A percentile compares a stretch with the other conserved stretches of the same genome.
These are phyloP conservation scores for Ambrosiella cleistominuta DNA, from an alignment of 2,329 filamentous ascomycete genomes.

Conservation along the genomic window DNA sequence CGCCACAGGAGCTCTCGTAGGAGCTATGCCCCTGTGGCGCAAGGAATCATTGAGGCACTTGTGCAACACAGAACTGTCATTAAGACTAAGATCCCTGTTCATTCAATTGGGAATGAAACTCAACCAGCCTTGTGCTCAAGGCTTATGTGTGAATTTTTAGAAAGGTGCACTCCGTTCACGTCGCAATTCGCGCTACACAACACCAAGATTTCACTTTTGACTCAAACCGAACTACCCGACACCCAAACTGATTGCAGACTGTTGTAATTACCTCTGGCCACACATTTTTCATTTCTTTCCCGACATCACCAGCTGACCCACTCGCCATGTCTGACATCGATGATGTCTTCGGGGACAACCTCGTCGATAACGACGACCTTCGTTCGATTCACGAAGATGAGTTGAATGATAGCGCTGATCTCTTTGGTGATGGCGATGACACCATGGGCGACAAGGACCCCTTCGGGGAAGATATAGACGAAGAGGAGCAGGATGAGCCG, in stretches of 20 bases:
- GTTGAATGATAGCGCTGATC: background rate
- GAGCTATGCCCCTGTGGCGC: constrained; percentile 1
- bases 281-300: background rate
- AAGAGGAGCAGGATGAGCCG: constrained; percentile 13
- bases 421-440: constrained; percentile 16
- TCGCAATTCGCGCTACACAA: constrained; percentile 1
- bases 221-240: no score
- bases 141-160: constrained; percentile 4
- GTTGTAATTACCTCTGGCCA: no score
- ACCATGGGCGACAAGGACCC: constrained; percentile 8
- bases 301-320: background rate
- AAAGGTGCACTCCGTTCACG: constrained; percentile 1
- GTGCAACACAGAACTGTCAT: background rate
- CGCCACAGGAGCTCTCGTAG: background rate
- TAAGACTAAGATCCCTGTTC: background rate
- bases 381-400: constrained; percentile 32
- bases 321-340: constrained; percentile 38
- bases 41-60: background rate
- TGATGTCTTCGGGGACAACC: constrained; percentile 47
- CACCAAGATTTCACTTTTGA: background rate
- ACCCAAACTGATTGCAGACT: no score
- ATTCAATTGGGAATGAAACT: background rate
- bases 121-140: constrained; percentile 12
- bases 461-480: constrained; percentile 9
- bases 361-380: constrained; percentile 34